Conservation (phyloP, 78 protist species). For the Dictyostelium intermedium region DNA sequence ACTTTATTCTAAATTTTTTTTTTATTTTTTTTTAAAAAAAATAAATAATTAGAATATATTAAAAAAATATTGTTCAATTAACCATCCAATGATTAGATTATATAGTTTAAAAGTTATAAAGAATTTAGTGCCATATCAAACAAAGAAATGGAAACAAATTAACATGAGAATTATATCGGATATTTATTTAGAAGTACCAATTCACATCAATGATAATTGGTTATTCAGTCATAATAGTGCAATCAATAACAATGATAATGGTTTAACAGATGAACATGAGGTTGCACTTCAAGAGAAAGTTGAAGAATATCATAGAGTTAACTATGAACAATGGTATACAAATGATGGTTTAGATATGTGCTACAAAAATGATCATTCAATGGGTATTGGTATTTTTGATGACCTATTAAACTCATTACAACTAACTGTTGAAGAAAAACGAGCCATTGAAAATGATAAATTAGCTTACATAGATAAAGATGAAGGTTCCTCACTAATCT, state of each 20-base stretch:
- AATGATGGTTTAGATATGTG: neutral
- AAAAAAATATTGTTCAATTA: conserved; percentile 30
- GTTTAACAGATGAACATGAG: conserved; percentile 5
- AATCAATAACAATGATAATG: neutral
- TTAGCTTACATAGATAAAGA: neutral
- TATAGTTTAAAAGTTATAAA: conserved; percentile 67
- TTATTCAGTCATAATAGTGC: conserved; percentile 9
- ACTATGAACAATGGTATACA: conserved; percentile 46
- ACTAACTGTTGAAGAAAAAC: conserved; percentile 6
- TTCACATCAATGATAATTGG: conserved; percentile 71
- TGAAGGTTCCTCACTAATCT: conserved; percentile 1
- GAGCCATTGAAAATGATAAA: neutral
- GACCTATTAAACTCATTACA: neutral
- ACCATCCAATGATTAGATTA: conserved; percentile 24
- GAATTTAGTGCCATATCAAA: conserved; percentile 34
- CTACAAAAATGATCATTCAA: neutral
- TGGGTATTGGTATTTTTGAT: conserved; percentile 21
- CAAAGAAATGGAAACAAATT: conserved; percentile 69
- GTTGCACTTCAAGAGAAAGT: conserved; percentile 24
- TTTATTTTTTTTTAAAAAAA: neutral
- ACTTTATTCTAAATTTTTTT: neutral
- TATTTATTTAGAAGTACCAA: conserved; percentile 69
- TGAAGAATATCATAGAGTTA: conserved; percentile 51
- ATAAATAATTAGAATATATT: conserved; percentile 16
- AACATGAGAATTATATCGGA: conserved; percentile 67